Evolutionary conservation across 345 rosid genomes (phyloP), one percentile per base, ranked within the genome.

Genomic region (Litchi chinensis): DNA sequence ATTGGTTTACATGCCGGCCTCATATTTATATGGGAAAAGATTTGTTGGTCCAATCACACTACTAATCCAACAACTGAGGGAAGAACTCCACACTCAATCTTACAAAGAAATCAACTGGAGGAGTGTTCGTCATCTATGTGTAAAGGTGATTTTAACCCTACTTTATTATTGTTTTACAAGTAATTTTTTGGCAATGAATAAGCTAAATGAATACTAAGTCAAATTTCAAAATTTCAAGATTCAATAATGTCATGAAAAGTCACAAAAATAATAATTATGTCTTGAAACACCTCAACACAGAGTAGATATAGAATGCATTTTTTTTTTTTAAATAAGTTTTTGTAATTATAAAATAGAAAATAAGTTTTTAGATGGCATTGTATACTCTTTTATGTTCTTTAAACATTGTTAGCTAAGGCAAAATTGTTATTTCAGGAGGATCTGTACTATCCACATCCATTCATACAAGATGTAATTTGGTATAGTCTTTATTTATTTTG

Each of bases 381-480:
- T 32, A 32, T 32, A 32, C 37, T 32, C 28, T 32, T 32, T 32
- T 32, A 32, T 32, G 37, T 32, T 32, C 37, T 32, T 32, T 1
- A 32, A 32, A 32, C 37, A 32, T 32, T 32, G 37, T 3, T 32
- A 32, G 37, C 37, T 56, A 19, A 57, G 24, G 57, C 2, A 26
- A 6, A 3, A 6, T 76, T 65, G 50, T 76, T 11, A 11, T 62
- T 84, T 7, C 80, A 85, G 87, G 89, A 89, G 73, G 91, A 89
- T 68, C 43, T 85, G 41, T 85, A 82, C 52, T 83, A 83, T 82
- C 88, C 88, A 10, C 87, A 77, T 79, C 86, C 88, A 56, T 69
- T 77, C 67, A 41, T 85, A 67, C 90, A 90, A 71, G 84, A 83
- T 24, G 6, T 82, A 26, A 10, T 89, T 28, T 87, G 90, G 91